These are phyloP conservation scores for Cucurbita moschata DNA, from an alignment of 306 rosid genomes.

Conservation along the genomic window DNA sequence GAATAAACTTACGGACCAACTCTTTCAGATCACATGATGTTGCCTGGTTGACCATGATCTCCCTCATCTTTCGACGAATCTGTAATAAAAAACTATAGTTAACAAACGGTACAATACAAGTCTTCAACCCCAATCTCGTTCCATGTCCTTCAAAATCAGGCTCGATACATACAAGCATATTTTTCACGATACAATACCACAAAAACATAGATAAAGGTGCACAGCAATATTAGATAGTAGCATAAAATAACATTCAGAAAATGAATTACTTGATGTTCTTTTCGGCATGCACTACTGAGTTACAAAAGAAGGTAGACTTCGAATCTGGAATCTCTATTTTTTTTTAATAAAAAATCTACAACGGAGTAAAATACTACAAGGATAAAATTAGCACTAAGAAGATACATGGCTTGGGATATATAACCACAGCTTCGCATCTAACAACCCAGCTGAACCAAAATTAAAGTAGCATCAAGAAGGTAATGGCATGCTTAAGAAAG, in stretches of 20 bases:
- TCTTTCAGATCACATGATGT: conserved; percentile 77
- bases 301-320: no score
- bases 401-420: no score
- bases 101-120: neutral
- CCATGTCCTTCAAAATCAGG: neutral
- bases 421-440: no score
- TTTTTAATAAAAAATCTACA: neutral
- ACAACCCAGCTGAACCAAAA: no score
- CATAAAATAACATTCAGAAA: neutral
- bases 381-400: neutral
- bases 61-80: conserved; percentile 89
- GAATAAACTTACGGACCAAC: conserved; percentile 69
- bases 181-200: neutral
- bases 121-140: neutral
- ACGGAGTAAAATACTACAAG: neutral
- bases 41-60: conserved; percentile 69
- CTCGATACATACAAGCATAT: neutral
- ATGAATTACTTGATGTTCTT: neutral
- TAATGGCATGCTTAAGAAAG: no score
- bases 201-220: neutral
- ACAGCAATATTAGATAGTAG: neutral
- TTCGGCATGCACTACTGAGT: no score
- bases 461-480: no score
- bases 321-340: no score
- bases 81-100: conserved; percentile 6